These are phyloP conservation scores for Quercus mongolica DNA, from an alignment of 306 rosid species.

Conservation along the genomic window DNA sequence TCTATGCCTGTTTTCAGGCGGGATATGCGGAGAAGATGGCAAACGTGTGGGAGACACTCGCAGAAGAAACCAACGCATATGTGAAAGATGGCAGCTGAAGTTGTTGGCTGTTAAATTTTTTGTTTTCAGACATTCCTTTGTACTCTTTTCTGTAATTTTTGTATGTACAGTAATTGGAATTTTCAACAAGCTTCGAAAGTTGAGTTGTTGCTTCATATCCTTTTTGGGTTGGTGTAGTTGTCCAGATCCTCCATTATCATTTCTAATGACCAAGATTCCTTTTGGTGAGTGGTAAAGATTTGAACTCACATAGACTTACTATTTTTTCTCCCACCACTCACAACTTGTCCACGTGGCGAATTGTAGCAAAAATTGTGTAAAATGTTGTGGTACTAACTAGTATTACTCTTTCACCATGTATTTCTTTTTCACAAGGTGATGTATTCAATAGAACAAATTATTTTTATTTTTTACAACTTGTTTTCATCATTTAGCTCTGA, in stretches of 20 bases:
- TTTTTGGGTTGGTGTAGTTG: too few relatives aligned
- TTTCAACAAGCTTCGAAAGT: background rate
- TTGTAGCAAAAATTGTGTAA: too few relatives aligned
- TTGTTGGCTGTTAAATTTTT: constrained; percentile 42
- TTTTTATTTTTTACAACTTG: too few relatives aligned
- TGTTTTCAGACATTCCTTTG: background rate
- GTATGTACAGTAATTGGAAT: background rate
- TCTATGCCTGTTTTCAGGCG: constrained; percentile 39
- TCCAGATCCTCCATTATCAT: background rate
- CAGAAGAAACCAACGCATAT: constrained; percentile 66
- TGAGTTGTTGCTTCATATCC: background rate
- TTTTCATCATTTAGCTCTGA: too few relatives aligned
- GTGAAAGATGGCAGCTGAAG: constrained; percentile 47
- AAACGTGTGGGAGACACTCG: constrained; percentile 77
- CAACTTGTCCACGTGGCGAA: too few relatives aligned
- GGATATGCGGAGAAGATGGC: constrained; percentile 87
- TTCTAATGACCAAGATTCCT: background rate
- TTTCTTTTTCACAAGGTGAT: too few relatives aligned
- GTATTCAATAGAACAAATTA: too few relatives aligned
- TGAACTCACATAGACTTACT: background rate
- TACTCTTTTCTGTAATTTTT: background rate
- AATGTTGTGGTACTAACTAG: too few relatives aligned
- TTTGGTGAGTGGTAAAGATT: background rate
- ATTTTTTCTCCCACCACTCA: background rate
- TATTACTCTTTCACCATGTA: too few relatives aligned